phyloP scores from a whole-genome alignment of 2,329 filamentous ascomycete species.

The Coniochaeta ligniaria region DNA sequence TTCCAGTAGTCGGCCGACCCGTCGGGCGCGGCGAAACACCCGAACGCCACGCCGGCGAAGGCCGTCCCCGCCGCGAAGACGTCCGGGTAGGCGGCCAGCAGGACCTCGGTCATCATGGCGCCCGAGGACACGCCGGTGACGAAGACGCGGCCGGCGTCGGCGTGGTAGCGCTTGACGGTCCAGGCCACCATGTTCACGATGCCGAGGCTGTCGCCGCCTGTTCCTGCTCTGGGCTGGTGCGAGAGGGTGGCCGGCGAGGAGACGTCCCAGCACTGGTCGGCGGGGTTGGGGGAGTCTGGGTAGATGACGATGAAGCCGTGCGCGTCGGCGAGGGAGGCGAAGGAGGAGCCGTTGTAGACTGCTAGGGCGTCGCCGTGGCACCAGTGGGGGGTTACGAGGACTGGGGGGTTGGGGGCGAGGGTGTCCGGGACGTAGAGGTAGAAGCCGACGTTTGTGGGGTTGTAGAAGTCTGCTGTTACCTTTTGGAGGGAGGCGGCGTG shows the following conservation, averaged over 20 bases:
- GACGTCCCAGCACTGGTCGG: conserved; percentile 45
- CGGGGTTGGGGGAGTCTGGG: conserved; percentile 23
- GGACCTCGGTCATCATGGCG: conserved; percentile 43
- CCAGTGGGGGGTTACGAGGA: conserved; percentile 45
- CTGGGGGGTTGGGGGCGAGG: conserved; percentile 38
- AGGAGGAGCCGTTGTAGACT: conserved; percentile 40
- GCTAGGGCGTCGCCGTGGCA: conserved; percentile 42
- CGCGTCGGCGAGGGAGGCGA: conserved; percentile 40
- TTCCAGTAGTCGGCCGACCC: conserved; percentile 32
- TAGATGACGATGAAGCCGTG: conserved; percentile 40
- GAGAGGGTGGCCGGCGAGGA: conserved; percentile 35
- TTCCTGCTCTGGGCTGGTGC: conserved; percentile 31
- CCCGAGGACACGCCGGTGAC: conserved; percentile 24
- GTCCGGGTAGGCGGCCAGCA: conserved; percentile 41
- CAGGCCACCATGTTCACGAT: conserved; percentile 44
- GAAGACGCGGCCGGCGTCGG: conserved; percentile 35
- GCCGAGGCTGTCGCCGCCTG: conserved; percentile 31
- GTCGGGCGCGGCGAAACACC: conserved; percentile 33
- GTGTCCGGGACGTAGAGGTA: conserved; percentile 36
- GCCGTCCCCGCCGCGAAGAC: conserved; percentile 37
- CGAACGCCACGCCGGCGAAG: conserved; percentile 28
- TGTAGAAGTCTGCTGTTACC: conserved; percentile 24
- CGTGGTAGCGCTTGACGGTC: conserved; percentile 32
- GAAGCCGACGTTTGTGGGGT: conserved; percentile 37
- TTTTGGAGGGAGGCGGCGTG: conserved; percentile 3